Evolutionary conservation across 331 rosid species (phyloP).

Genomic region (Malus hybrid): DNA sequence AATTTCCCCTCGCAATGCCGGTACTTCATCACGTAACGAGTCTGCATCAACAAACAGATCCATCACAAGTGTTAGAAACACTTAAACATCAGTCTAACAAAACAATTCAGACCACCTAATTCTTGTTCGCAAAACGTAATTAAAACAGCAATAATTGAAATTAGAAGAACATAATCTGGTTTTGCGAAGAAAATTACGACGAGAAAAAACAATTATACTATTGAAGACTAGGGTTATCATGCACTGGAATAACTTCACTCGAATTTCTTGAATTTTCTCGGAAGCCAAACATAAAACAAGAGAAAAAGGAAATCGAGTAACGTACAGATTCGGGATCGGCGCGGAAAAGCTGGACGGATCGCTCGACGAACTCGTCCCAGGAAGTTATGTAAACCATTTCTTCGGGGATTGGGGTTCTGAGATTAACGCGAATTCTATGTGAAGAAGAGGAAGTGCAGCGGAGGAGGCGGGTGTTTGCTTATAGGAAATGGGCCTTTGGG

Average conservation of each 20-base stretch:
- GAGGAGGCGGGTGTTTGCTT: background rate
- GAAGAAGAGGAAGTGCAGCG: too few species aligned
- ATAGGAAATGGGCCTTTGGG: background rate
- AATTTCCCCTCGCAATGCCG: conserved; percentile 89
- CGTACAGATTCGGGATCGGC: conserved; percentile 73
- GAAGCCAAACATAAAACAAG: conserved; percentile 2
- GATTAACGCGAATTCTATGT: too few species aligned
- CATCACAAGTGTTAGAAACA: background rate
- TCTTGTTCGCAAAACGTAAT: background rate
- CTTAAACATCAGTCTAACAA: background rate
- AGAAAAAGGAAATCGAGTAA: background rate
- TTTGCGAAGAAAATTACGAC: background rate
- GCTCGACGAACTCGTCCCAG: conserved; percentile 79
- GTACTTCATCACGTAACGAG: conserved; percentile 84
- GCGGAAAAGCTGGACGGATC: conserved; percentile 74
- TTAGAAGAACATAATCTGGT: background rate
- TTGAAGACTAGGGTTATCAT: background rate
- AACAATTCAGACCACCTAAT: background rate
- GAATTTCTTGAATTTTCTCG: background rate
- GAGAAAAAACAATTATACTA: background rate
- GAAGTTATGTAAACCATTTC: conserved; percentile 65
- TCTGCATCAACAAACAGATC: conserved; percentile 38
- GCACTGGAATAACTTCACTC: background rate
- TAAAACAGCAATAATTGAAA: background rate
- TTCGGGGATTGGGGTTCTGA: too few species aligned